Evolutionary conservation across 2,329 filamentous ascomycete species (phyloP), one percentile per base, ranked within the genome.

Genomic region (Ascochyta rabiei): DNA sequence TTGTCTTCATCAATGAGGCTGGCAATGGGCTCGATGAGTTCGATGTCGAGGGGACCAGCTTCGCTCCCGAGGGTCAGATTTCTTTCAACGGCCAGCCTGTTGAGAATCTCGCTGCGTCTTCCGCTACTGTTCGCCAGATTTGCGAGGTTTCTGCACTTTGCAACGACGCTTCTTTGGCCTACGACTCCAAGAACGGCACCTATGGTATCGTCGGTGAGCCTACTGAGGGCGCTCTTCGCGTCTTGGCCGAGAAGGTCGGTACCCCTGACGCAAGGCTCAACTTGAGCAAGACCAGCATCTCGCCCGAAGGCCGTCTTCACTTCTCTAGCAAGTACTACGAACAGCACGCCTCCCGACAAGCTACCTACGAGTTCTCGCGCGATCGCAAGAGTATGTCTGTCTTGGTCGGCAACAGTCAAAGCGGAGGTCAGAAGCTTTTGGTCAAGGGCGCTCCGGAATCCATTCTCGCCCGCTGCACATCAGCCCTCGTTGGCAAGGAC

Each of bases 351-450:
- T 86, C 86, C 47, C 86, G 89, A 37, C 82, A 96, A 52, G 89
- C 93, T 8, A 96, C 92, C 10, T 99, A 91, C 68, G 95, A 99
- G 74, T 99, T 99, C 78, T 98, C 95, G 1, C 88, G 95, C 67
- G 95, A 99, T 76, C 87, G 95, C 60, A 99, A 99, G 85, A 98
- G 93, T 77, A 99, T 99, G 95, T 99, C 95, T 42, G 96, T 99
- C 31, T 80, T 98, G 55, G 91, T 96, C 59, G 84, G 89, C 62
- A 83, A 84, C 49, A 16, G 9, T 30, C 40, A 55, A 16, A 88
- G 84, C 51, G 81, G 82, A 44, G 77, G 86, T 47, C 86, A 95
- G 78, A 92, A 89, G 74, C 86, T 99, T 10, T 84, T 99, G 43
- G 93, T 99, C 63, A 99, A 99, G 80, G 95, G 95, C 68, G 95